Conservation (phyloP, 352 stramenopile species). For the Pythium periplocum region DNA sequence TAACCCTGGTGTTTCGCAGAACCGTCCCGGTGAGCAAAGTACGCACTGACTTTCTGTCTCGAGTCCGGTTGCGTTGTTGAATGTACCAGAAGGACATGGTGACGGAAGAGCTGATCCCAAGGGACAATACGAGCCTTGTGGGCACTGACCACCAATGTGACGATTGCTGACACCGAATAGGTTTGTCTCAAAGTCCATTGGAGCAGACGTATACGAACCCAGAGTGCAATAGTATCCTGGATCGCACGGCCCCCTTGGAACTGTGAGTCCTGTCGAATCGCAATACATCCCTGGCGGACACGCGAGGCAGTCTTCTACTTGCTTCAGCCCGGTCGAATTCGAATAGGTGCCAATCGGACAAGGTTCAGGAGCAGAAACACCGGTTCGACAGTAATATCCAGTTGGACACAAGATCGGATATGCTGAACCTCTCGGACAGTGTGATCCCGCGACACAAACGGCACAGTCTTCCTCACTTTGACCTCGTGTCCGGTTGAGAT, state of each 20-base stretch:
- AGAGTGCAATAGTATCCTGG: conserved; percentile 89
- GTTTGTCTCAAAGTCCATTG: conserved; percentile 70
- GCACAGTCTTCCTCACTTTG: conserved; percentile 69
- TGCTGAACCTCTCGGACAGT: conserved; percentile 57
- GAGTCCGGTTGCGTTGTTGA: conserved; percentile 69
- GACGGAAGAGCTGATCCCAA: conserved; percentile 50
- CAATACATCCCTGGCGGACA: conserved; percentile 92
- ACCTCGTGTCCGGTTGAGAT: conserved; percentile 55
- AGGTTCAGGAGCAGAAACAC: conserved; percentile 59
- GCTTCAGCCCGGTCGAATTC: conserved; percentile 64
- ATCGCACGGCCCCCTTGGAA: conserved; percentile 72
- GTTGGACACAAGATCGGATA: conserved; percentile 64
- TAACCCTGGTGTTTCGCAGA: conserved; percentile 68
- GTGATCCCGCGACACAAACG: conserved; percentile 60
- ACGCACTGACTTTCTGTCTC: conserved; percentile 69
- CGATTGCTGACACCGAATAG: conserved; percentile 60
- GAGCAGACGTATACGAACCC: conserved; percentile 87
- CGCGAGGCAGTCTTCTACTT: conserved; percentile 78
- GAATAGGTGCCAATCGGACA: conserved; percentile 90
- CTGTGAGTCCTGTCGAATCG: conserved; percentile 75
- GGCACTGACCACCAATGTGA: conserved; percentile 65
- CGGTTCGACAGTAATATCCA: conserved; percentile 87
- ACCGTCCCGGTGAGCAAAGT: conserved; percentile 66
- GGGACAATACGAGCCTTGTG: conserved; percentile 62
- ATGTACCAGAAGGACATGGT: conserved; percentile 71